Evolutionary conservation across 495 filamentous ascomycete genomes (phyloP), one percentile per base, ranked within the genome.

Genomic region (Aspergillus olivimuriae): DNA sequence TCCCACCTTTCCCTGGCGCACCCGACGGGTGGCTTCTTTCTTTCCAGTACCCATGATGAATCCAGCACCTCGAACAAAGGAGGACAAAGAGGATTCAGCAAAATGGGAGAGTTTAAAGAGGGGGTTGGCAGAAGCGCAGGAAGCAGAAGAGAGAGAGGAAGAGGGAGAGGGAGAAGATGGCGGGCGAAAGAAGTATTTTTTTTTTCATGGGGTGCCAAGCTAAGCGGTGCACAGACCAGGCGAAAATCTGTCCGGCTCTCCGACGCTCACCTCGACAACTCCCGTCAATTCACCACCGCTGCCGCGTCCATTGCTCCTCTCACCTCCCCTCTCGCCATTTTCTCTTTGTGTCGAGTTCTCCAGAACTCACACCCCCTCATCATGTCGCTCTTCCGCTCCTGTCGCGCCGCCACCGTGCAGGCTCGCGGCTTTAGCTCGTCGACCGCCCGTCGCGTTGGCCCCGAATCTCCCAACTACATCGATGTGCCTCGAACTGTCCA

Each of bases 1-100:
- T 46, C 75, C 76, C 37, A 70, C 69, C 73, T 89, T 89, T 39
- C 89, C 88, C 74, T 94, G 78, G 52, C 87, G 73, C 75, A 74
- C 74, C 66, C 84, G 83, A 62, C 92, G 83, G 59, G 69, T 71
- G 50, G 77, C 81, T 65, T 98, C 92, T 70, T 96, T 97, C 78
- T 97, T 98, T 53, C 81, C 84, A 37, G 86, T 89, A 69, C 94
- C 94, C 92, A 98, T 97, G 43, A 45, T 78, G 51, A 56, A 48
- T 20, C 32, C 42, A 42, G 50, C 37, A 50, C 49, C 46, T 50
- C 54, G 15, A 30, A 24, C 46, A 51, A 41, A 47, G 57, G 52
- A 30, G 34, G 41, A 36, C 48, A 49, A 58, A 60, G 47, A 52
- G 45, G 30, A 53, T 55, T 47, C 43, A 57, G 57, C 50, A 53